phyloP scores from a whole-genome alignment of 495 filamentous ascomycete genomes.

The Aspergillus funiculosus region DNA sequence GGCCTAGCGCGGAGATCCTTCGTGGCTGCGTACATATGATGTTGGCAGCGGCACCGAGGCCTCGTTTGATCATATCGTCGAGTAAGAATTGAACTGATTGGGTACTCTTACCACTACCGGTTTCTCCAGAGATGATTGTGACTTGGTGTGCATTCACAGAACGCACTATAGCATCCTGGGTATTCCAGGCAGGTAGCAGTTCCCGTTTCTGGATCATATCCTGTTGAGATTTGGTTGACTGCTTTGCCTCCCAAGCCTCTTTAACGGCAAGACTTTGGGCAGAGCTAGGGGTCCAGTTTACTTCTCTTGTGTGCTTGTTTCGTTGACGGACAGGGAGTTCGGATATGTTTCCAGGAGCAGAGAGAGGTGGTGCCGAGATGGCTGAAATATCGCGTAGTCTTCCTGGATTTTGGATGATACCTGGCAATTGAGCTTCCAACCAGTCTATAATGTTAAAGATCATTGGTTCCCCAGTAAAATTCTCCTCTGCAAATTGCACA shows the following conservation, averaged over 20 bases:
- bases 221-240: constrained; percentile 53
- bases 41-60: constrained; percentile 71
- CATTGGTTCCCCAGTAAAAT: constrained; percentile 75
- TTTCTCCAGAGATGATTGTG: constrained; percentile 94
- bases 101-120: constrained; percentile 93
- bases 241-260: constrained; percentile 49
- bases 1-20: constrained; percentile 86
- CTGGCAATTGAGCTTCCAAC: constrained; percentile 71
- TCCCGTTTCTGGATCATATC: constrained; percentile 65
- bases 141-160: constrained; percentile 73
- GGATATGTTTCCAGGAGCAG: constrained; percentile 12
- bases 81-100: constrained; percentile 95
- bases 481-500: constrained; percentile 59
- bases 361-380: constrained; percentile 36
- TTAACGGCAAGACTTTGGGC: constrained; percentile 39
- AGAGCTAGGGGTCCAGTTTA: constrained; percentile 34
- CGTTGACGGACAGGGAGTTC: constrained; percentile 45
- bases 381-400: constrained; percentile 74
- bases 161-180: constrained; percentile 65
- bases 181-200: constrained; percentile 81
- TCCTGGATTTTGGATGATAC: constrained; percentile 76
- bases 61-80: constrained; percentile 77
- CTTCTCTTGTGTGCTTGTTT: constrained; percentile 39
- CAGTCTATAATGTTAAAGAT: constrained; percentile 86
- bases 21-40: constrained; percentile 95